phyloP scores from a whole-genome alignment of 1,139 yeast species.

The Saccharomycopsis hybrid region DNA sequence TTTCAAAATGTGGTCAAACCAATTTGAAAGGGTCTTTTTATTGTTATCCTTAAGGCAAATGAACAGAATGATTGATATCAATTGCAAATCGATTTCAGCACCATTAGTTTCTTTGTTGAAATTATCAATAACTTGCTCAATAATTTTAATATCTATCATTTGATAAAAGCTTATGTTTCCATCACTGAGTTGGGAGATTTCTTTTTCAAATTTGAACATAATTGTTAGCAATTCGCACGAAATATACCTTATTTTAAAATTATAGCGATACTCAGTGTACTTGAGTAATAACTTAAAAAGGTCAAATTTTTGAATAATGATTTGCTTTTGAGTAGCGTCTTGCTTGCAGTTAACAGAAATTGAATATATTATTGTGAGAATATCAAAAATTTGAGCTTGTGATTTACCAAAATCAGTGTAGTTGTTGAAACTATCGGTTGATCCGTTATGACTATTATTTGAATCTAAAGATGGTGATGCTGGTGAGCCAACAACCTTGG shows the following conservation, averaged over 20 bases:
- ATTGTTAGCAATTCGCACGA: conserved; percentile 17
- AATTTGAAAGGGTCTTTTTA: not conserved
- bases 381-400: conserved; percentile 15
- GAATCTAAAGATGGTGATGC: no score
- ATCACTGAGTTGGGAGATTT: not conserved
- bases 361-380: conserved; percentile 17
- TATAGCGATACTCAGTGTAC: conserved; percentile 9
- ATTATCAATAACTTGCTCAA: conserved; percentile 5
- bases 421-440: not conserved
- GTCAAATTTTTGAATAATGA: conserved; percentile 7
- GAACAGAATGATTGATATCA: conserved; percentile 12
- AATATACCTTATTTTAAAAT: conserved; percentile 17
- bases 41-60: conserved; percentile 11
- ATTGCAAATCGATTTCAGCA: conserved; percentile 16
- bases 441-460: no score
- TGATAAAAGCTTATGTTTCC: conserved; percentile 9
- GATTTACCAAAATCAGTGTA: conserved; percentile 2
- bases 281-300: conserved; percentile 13
- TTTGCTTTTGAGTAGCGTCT: conserved; percentile 12
- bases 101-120: conserved; percentile 16
- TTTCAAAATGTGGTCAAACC: conserved; percentile 13
- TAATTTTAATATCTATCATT: conserved; percentile 7
- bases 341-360: conserved; percentile 16
- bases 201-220: conserved; percentile 18
- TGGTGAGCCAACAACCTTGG: no score